Evolutionary conservation across 139 green algal genomes (phyloP).

Genomic region (Volvox reticuliferus): DNA sequence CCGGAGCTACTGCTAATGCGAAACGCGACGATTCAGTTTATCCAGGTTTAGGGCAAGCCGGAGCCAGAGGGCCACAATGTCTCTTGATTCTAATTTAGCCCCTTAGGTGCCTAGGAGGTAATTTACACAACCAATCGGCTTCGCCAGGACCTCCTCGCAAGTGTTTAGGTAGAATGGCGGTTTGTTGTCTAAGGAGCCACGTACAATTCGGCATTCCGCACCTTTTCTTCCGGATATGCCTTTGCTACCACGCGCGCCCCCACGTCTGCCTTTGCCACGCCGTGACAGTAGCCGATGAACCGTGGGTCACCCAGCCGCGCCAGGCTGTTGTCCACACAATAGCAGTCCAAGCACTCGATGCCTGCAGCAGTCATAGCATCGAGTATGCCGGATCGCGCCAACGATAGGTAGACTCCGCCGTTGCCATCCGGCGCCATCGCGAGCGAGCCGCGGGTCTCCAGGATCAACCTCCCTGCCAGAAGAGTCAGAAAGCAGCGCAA

Average conservation of each 20-base stretch:
- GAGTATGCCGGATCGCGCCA: constrained; percentile 70
- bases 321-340: constrained; percentile 93
- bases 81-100: too few relatives aligned
- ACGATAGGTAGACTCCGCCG: constrained; percentile 92
- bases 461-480: constrained; percentile 80
- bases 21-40: too few relatives aligned
- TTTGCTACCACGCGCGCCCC: constrained; percentile 85
- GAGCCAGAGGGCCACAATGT: too few relatives aligned
- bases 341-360: constrained; percentile 90
- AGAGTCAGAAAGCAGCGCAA: background rate
- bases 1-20: too few relatives aligned
- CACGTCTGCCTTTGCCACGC: constrained; percentile 39
- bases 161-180: too few relatives aligned
- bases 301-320: constrained; percentile 83
- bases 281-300: constrained; percentile 79
- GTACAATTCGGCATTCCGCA: constrained; percentile 45
- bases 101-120: too few relatives aligned
- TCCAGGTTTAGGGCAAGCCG: too few relatives aligned
- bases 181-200: too few relatives aligned
- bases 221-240: constrained; percentile 84
- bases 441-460: constrained; percentile 69
- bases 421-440: constrained; percentile 95
- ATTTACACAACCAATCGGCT: too few relatives aligned
- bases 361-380: constrained; percentile 68
- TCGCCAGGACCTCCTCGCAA: too few relatives aligned